Percentiles rank a stretch among this genome's conserved stretches.
These are phyloP conservation scores for Deinandra increscens DNA, from an alignment of 129 eudicot genomes.

Conservation along the genomic window DNA sequence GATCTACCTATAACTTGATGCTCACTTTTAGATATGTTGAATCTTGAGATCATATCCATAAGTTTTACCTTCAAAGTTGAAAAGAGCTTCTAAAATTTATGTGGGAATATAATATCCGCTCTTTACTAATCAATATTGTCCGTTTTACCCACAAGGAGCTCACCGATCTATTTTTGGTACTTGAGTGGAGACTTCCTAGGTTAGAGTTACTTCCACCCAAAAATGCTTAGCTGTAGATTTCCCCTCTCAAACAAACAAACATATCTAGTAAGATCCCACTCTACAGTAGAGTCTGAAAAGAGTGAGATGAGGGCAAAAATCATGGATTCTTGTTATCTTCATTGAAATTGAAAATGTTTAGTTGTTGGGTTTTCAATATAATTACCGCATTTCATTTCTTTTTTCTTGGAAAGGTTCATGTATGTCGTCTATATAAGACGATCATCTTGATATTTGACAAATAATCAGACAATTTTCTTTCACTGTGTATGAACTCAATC, in stretches of 20 bases:
- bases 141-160: not conserved
- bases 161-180: not conserved
- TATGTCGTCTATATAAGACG: not conserved
- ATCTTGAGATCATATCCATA: not conserved
- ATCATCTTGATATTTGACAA: not conserved
- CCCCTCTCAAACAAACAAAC: no score
- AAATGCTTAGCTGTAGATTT: not conserved
- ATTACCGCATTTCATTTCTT: not conserved
- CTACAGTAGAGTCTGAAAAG: no score
- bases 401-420: not conserved
- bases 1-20: not conserved
- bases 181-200: no score
- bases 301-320: not conserved
- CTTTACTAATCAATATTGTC: not conserved
- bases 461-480: not conserved
- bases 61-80: not conserved
- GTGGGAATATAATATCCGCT: not conserved
- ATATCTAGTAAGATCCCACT: no score
- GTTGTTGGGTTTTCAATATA: not conserved
- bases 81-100: not conserved
- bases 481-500: not conserved
- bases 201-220: not conserved
- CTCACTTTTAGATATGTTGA: not conserved
- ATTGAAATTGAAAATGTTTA: not conserved
- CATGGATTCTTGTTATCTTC: not conserved